Evolutionary conservation across 805 yeast species (phyloP).

Genomic region (Myxozyma monticola): DNA sequence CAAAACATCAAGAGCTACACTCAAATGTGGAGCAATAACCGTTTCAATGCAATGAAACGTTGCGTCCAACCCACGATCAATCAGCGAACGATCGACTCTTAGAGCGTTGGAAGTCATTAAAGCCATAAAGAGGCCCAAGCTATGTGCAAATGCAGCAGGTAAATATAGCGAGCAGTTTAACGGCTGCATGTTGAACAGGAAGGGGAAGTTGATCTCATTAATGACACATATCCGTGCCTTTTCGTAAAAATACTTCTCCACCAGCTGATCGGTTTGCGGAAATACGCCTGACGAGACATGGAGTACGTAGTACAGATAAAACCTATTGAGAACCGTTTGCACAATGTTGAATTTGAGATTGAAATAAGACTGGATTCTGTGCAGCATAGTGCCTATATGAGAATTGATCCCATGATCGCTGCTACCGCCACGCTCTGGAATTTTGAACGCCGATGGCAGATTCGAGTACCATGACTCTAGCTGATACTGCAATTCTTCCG

Average conservation of each 20-base stretch:
- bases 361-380: not conserved
- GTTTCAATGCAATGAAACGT: not conserved
- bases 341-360: not conserved
- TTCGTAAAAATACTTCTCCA: not conserved
- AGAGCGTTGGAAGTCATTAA: not conserved
- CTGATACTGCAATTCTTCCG: constrained; percentile 7
- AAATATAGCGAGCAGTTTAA: not conserved
- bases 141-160: not conserved
- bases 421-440: not conserved
- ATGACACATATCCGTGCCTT: constrained; percentile 3
- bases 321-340: not conserved
- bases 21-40: not conserved
- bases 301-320: constrained; percentile 7
- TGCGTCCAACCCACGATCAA: not conserved
- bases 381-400: too few relatives aligned
- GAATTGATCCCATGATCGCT: too few relatives aligned
- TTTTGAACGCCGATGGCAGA: not conserved
- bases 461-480: constrained; percentile 10
- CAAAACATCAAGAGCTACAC: not conserved
- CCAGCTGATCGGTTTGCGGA: constrained; percentile 1
- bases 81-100: not conserved
- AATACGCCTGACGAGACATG: not conserved
- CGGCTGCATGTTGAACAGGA: not conserved
- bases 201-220: not conserved
- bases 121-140: not conserved